Evolutionary conservation across 2,329 filamentous ascomycete species (phyloP).

Genomic region (Lasiodiplodia hormozganensis): DNA sequence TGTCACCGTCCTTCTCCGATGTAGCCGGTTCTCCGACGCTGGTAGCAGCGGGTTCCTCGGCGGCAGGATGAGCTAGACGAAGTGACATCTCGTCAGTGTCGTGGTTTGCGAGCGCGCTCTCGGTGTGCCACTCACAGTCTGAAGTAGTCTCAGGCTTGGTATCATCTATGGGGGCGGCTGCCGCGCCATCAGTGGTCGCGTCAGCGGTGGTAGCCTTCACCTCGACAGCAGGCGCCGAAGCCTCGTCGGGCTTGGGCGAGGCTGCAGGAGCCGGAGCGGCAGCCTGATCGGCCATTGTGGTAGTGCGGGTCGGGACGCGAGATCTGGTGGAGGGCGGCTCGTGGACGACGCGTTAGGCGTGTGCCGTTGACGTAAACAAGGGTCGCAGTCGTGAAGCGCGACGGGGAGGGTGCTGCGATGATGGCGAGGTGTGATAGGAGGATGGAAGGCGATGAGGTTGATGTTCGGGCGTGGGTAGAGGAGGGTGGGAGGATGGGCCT

Average conservation of each 20-base stretch:
- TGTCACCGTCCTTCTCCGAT: constrained; percentile 33
- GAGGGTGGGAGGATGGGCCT: constrained; percentile 27
- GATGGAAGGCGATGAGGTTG: constrained; percentile 47
- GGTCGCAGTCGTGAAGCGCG: constrained; percentile 37
- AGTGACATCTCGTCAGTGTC: constrained; percentile 29
- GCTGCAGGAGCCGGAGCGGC: constrained; percentile 39
- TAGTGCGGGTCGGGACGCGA: constrained; percentile 42
- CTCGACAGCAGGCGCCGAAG: constrained; percentile 42
- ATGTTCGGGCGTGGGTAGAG: constrained; percentile 33
- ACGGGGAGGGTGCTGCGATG: constrained; percentile 39
- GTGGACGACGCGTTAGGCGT: constrained; percentile 44
- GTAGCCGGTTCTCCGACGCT: constrained; percentile 14
- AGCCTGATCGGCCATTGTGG: constrained; percentile 47
- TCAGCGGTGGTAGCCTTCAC: constrained; percentile 34
- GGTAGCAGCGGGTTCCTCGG: constrained; percentile 16
- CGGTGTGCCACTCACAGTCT: constrained; percentile 39
- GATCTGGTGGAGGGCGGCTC: constrained; percentile 31
- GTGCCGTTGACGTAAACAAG: constrained; percentile 41
- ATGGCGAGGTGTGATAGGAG: constrained; percentile 38
- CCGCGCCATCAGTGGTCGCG: constrained; percentile 39
- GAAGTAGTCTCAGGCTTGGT: constrained; percentile 37
- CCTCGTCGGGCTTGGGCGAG: constrained; percentile 39
- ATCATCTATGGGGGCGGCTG: constrained; percentile 40
- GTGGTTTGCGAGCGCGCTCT: constrained; percentile 22
- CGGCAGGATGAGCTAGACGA: constrained; percentile 17